Base-by-base conservation (phyloP, 164 flowering plant genomes). In the Magnolia kwangsiensis region DNA sequence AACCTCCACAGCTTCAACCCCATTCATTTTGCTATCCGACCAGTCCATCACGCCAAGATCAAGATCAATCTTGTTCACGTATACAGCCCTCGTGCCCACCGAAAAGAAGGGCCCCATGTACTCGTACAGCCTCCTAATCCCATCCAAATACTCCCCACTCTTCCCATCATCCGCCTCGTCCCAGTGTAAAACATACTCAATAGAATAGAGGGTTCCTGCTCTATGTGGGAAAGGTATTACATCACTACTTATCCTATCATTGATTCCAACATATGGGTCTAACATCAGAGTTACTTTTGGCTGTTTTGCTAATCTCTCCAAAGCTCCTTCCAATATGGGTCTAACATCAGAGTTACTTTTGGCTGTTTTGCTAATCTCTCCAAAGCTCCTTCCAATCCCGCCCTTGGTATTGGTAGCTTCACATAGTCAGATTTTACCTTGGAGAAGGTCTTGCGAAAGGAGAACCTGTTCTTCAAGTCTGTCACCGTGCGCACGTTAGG, bases 191-290 rank as follows among this genome's bases (percentile, higher is more conserved):
- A 59, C 1, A 50, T 83, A 74, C 71, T 72, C 61, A 3, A 83
- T 78, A 13, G 11, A 66, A 31, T 5, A 75, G 13, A 75, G 72
- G 27, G 10, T 75, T 19, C 66, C 66, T 37, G 45, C 45, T 18
- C 83, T 69, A 21, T 83, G 85, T 1, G 83, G 85, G 19, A 78
- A 80, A 14, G 85, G 80, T 18, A 63, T 74, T 31, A 49, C 77
- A 23, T 67, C 37, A 16, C 71, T 74, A 7, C 75, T 29, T 50
- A 78, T 51, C 66, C 58, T 11, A 31, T 50, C 18, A 83, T 80
- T 78, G 8, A 13, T 71, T 19, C 83, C 85, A 10, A 83, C 85
- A 71, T 75, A 73, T 10, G 85, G 85, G 45, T 74, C 71, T 55
- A 69, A 59, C 10, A 37, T 45, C 51, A 80, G 13, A 2, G 37